These are phyloP conservation scores for Amanita exitialis DNA, from an alignment of 768 basidiomycete species.

Conservation along the genomic window DNA sequence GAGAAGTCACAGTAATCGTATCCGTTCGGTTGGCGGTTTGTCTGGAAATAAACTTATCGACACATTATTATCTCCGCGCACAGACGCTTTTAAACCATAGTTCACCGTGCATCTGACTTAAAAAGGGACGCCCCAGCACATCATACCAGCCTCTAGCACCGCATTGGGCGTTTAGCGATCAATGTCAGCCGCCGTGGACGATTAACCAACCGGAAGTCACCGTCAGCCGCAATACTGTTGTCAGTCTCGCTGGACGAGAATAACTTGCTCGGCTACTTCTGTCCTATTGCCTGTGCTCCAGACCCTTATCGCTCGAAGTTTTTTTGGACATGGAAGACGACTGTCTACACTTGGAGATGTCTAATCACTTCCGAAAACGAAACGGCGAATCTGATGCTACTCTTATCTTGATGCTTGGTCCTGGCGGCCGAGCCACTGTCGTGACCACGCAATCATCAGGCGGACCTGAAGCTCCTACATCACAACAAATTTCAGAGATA, in stretches of 20 bases:
- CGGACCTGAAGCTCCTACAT: background rate
- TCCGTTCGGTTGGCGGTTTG: too few relatives aligned
- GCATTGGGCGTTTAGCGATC: background rate
- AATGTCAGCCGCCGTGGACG: constrained; percentile 2
- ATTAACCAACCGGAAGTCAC: background rate
- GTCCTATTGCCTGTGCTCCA: background rate
- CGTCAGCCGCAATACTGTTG: constrained; percentile 1
- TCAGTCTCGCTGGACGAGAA: background rate
- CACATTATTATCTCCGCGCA: too few relatives aligned
- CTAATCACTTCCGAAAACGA: background rate
- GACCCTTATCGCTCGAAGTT: background rate
- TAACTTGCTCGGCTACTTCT: background rate
- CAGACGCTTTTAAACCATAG: too few relatives aligned
- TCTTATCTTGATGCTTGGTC: constrained; percentile 2
- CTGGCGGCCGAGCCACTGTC: constrained; percentile 1
- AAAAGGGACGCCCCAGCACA: background rate
- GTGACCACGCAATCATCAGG: background rate
- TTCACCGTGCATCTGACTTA: background rate
- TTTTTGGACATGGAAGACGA: constrained; percentile 2
- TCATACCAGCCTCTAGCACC: background rate
- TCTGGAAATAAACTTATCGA: too few relatives aligned
- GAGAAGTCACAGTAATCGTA: too few relatives aligned
- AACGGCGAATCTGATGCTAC: background rate
- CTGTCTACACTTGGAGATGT: background rate
- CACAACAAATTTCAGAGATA: background rate